phyloP scores from a whole-genome alignment of 306 rosid genomes.

The Arachis hypogaea region DNA sequence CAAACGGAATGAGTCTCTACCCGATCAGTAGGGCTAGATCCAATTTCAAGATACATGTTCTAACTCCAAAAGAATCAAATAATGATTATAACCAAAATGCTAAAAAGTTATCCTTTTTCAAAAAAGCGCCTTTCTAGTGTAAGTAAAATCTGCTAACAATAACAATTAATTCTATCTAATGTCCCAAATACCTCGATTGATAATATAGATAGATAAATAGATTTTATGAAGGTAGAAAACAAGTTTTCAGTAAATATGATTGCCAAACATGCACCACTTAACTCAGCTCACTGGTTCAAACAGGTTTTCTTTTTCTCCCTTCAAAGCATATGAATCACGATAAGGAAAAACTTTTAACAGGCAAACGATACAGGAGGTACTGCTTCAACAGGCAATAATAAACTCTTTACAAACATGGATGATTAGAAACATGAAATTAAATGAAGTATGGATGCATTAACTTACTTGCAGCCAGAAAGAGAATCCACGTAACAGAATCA shows the following conservation, averaged over 20 bases:
- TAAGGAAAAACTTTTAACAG: background rate
- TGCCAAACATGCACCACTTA: background rate
- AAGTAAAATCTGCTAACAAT: background rate
- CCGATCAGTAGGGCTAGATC: too few relatives aligned
- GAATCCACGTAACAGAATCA: conserved; percentile 80
- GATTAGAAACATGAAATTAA: conserved; percentile 19
- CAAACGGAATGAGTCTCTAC: background rate
- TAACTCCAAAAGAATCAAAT: background rate
- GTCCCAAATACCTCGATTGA: background rate
- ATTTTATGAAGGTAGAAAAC: background rate
- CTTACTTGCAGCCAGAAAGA: conserved; percentile 76
- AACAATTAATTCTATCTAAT: background rate
- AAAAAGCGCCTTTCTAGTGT: background rate
- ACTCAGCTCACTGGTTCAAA: background rate
- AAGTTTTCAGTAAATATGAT: background rate
- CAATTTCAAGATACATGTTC: background rate
- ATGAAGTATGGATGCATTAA: conserved; percentile 30
- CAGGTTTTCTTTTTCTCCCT: background rate
- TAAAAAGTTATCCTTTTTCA: background rate
- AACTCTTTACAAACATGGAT: background rate
- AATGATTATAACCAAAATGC: background rate
- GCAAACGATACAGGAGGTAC: background rate
- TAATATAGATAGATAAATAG: too few relatives aligned
- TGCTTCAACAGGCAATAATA: conserved; percentile 8
- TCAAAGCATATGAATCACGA: background rate